Conservation (phyloP, 2,329 filamentous ascomycete species). For the Talaromyces islandicus region DNA sequence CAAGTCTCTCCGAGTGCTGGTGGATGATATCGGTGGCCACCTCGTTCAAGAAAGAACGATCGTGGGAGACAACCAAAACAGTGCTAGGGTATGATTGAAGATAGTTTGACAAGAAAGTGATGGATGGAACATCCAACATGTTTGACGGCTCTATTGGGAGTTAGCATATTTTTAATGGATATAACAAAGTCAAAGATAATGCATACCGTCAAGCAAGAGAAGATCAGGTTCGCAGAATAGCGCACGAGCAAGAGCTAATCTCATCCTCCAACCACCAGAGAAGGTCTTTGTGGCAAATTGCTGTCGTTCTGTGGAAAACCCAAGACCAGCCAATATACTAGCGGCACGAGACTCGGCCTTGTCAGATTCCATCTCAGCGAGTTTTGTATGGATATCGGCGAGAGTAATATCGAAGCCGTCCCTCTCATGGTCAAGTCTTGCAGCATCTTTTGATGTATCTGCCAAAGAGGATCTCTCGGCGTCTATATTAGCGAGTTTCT, state of each 20-base stretch:
- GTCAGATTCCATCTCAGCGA: constrained; percentile 98
- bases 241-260: constrained; percentile 85
- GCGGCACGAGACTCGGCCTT: constrained; percentile 94
- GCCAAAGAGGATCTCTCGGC: constrained; percentile 70
- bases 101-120: constrained; percentile 95
- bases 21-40: constrained; percentile 99
- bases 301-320: constrained; percentile 90
- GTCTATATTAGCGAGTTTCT: constrained; percentile 72
- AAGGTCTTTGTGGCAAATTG: constrained; percentile 94
- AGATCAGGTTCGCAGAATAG: constrained; percentile 97
- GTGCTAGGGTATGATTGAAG: constrained; percentile 92
- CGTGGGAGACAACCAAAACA: constrained; percentile 93
- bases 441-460: constrained; percentile 86
- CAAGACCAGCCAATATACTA: constrained; percentile 92
- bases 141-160: constrained; percentile 74
- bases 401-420: constrained; percentile 87
- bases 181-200: not conserved
- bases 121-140: constrained; percentile 99
- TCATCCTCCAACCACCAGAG: constrained; percentile 99
- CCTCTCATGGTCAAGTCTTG: constrained; percentile 74
- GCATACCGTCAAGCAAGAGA: constrained; percentile 70
- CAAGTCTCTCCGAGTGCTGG: constrained; percentile 91
- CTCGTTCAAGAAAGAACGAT: constrained; percentile 97
- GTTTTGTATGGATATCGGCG: constrained; percentile 82
- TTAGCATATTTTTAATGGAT: constrained; percentile 12